Conservation (phyloP, 345 rosid species). For the Eucalyptus brandiana region DNA sequence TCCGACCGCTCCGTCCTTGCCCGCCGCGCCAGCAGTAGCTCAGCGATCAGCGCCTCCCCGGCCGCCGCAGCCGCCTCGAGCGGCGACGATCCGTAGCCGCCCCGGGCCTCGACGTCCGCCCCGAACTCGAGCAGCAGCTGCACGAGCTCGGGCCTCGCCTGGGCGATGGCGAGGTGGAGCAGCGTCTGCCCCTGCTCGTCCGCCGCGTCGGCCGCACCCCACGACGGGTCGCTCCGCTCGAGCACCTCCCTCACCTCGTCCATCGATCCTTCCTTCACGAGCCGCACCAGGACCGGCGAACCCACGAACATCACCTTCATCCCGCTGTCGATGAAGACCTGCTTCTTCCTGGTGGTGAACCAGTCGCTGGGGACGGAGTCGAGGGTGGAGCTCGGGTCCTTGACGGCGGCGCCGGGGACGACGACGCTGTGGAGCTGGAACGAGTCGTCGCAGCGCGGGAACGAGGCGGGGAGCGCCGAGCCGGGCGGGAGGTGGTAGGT, state of each 20-base stretch:
- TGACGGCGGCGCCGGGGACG: conserved; percentile 56
- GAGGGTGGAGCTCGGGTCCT: conserved; percentile 16
- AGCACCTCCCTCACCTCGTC: conserved; percentile 47
- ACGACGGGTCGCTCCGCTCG: conserved; percentile 33
- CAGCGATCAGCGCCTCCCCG: conserved; percentile 44
- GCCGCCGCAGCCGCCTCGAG: conserved; percentile 40
- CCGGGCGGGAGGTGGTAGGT: conserved; percentile 28
- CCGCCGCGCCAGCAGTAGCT: conserved; percentile 37
- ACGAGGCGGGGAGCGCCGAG: conserved; percentile 16
- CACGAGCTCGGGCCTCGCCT: conserved; percentile 43
- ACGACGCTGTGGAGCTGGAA: conserved; percentile 57
- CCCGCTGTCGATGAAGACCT: conserved; percentile 52
- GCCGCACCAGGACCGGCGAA: conserved; percentile 29
- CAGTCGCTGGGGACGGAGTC: conserved; percentile 47
- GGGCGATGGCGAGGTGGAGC: conserved; percentile 44
- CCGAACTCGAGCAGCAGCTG: conserved; percentile 55
- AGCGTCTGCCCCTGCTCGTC: conserved; percentile 29
- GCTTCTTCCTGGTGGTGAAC: conserved; percentile 58
- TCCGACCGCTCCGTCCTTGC: conserved; percentile 37
- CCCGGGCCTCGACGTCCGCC: conserved; percentile 27
- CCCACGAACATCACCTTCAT: conserved; percentile 56
- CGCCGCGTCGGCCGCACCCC: conserved; percentile 28
- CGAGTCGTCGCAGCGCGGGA: conserved; percentile 30
- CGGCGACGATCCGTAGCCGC: conserved; percentile 30
- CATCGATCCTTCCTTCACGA: conserved; percentile 38